Evolutionary conservation across 2,329 filamentous ascomycete genomes (phyloP), one percentile per base, ranked within the genome.

Genomic region (Claviceps purpurea): DNA sequence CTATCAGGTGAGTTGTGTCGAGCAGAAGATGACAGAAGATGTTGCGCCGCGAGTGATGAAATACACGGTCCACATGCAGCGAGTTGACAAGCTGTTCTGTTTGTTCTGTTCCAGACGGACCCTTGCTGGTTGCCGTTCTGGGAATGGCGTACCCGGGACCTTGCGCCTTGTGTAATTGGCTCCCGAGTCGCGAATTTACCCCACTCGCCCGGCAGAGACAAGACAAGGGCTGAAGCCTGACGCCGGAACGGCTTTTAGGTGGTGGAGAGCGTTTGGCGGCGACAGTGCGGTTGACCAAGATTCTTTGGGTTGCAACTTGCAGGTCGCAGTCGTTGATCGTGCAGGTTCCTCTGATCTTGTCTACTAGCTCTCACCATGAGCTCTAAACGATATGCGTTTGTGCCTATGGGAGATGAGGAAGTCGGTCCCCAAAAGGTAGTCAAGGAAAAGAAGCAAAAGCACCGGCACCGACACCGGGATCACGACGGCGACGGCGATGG

Each of bases 341-440:
- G 30, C 30, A 20, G 40, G 2, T 43, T n/a, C 11, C 20, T 13
- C 5, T 24, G 41, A 22, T 5, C 20, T 11, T 24, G 41, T 43
- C n/a, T 16, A 20, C 43, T 5, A 37, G 11, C 11, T 3, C 49
- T 30, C 52, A 56, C 18, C 49, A 76, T 77, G 73, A 73, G 70
- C 55, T 70, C 71, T 47, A 84, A 84, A 65, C 79, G 77, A 60
- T 85, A 85, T 64, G 79, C 81, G 7, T 78, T 85, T 58, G 67
- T 85, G 56, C 76, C 81, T 7, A 85, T 85, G 82, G 80, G 80
- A 54, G 79, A 80, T 11, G 77, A 77, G 38, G 79, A 81, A 56
- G 71, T 81, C n/a, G 73, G 74, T 1, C 74, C 74, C 24, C 72
- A 76, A 49, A 74, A 74, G 53, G 76, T 75, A 52, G 66, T 74